Base-by-base conservation (phyloP, 768 basidiomycete species). In the Plicaturopsis crispa region DNA sequence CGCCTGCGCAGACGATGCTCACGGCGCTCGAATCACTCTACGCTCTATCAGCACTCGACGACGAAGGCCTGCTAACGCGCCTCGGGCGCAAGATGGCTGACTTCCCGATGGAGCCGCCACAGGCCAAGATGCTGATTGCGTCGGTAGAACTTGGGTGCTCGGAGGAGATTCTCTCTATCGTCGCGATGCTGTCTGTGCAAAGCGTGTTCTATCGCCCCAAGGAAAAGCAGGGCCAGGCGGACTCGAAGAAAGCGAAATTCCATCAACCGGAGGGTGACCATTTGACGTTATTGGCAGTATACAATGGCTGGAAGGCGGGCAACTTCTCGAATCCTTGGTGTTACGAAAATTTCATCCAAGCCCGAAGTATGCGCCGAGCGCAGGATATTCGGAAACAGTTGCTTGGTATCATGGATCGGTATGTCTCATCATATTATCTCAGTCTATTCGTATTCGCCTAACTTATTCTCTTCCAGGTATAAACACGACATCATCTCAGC, bases 251-350 rank as follows among this genome's bases (percentile, higher is more conserved):
- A 60, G 96, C 96, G 22, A 99, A 99, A 60, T 99, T 99, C 64
- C 94, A 98, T 62, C 90, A 98, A 56, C 90, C 96, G 1, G 96
- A 98, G 65, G 96, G 96, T 6, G 96, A 98, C 52, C 89, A 98
- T 56, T 64, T 94, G 23, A 94, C 90, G 8, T 61, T 93, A 24
- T 63, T 92, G 45, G 86, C 94, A 5, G 96, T 99, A 2, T 99
- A 98, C 63, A 99, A 98, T 50, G 96, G 90, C 12, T 99, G 96
- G 96, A 96, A 97, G 55, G 81, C 72, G 4, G 88, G 84, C 42
- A 96, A 87, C 57, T 98, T 96, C 56, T 91, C 90, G 23, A 94
- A 96, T 57, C 92, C 94, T 4, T 99, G 96, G 96, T 98, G 96
- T 56, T 94, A 91, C 48, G 93, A 98, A 63, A 98, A 98, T 60